Base-by-base conservation (phyloP, 805 yeast species). In the Cyberlindnera subsufficiens region DNA sequence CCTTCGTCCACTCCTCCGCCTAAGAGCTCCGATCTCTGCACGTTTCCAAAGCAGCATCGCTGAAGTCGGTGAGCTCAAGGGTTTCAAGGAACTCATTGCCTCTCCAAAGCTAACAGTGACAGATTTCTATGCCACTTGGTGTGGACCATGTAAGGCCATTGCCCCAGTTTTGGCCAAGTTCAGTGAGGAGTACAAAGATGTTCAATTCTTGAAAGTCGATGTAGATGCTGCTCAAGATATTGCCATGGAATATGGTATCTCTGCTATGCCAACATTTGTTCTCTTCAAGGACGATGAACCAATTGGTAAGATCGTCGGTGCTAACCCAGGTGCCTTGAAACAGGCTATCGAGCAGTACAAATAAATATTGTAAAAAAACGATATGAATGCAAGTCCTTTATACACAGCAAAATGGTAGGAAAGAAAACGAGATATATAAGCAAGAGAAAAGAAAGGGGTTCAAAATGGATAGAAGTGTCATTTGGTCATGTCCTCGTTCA, bases 241-340 rank as follows among this genome's bases (percentile, higher is more conserved):
- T 40, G 86, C 89, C 9, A 64, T 59, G 43, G 79, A 75, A 45
- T 77, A 77, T 55, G 81, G 77, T 10, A 68, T 84, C 39, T 66
- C 77, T 19, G 88, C 91, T 31, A 82, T 84, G 89, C 93, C 93
- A 37, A 85, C 91, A 3, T 79, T 82, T 46, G 54, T 82, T 18
- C 63, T 80, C 29, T 76, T 39, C 40, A 77, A 80, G 58, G 68
- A 78, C 38, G 87, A 87, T 19, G 72, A 75, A 42, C 64, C 74
- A 37, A 59, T 77, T 4, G 78, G 73, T 16, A 75, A 74, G 39
- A 65, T 83, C 30, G 74, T 83, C 19, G 93, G 93, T 32, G 91
- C 90, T 15, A 61, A 67, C 42, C 65, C 68, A 22, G 49, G 50
- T 14, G 65, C 59, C 9, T 39, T 69, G 16, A 59, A 61, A 42